phyloP scores from a whole-genome alignment of 2,329 filamentous ascomycete species.

The Fonsecaea pedrosoi region DNA sequence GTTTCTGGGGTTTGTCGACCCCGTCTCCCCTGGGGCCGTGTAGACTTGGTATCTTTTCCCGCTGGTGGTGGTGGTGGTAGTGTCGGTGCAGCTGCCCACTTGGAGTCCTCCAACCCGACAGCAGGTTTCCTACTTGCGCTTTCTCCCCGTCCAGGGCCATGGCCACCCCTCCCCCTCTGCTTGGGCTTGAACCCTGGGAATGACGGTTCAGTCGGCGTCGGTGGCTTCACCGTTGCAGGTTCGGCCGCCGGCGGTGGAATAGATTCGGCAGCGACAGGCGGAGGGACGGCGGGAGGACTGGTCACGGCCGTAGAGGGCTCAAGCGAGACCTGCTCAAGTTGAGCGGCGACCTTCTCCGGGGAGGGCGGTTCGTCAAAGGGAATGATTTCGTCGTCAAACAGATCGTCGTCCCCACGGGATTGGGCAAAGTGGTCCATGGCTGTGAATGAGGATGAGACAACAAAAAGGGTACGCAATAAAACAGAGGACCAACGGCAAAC shows the following conservation, averaged over 20 bases:
- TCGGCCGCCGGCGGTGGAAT: neutral
- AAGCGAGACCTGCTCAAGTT: constrained; percentile 31
- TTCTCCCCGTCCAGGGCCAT: constrained; percentile 26
- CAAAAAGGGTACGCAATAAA: neutral
- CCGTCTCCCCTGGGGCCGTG: neutral
- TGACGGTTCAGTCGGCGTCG: constrained; percentile 12
- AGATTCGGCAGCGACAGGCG: constrained; percentile 17
- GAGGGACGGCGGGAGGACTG: neutral
- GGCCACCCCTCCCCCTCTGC: constrained; percentile 22
- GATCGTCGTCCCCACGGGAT: constrained; percentile 57
- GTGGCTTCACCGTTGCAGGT: neutral
- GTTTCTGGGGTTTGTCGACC: constrained; percentile 23
- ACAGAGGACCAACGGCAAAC: neutral
- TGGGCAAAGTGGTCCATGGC: constrained; percentile 58
- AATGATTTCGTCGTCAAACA: constrained; percentile 60
- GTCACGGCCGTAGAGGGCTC: constrained; percentile 13
- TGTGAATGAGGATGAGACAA: neutral
- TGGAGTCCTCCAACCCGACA: constrained; percentile 38
- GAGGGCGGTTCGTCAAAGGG: constrained; percentile 49
- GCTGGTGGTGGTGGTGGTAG: neutral
- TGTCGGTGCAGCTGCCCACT: constrained; percentile 32
- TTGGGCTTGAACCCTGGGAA: constrained; percentile 25
- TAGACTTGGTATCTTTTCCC: neutral
- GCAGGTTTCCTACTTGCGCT: constrained; percentile 18
- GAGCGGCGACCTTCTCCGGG: constrained; percentile 32